Evolutionary conservation across 83 land plant genomes (phyloP), one percentile per base, ranked within the genome.

Genomic region (Picea engelmannii): DNA sequence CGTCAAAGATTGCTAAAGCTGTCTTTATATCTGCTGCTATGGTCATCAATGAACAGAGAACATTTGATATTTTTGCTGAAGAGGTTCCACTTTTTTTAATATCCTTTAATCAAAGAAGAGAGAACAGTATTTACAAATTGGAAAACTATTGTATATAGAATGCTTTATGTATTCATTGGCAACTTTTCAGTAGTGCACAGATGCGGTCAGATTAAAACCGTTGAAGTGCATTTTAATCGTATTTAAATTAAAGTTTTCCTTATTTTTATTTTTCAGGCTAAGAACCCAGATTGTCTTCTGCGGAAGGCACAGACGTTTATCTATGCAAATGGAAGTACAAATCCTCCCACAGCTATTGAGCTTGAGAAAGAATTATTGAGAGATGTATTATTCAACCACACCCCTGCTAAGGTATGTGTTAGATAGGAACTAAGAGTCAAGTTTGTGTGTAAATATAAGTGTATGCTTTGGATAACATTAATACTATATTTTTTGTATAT

Each of bases 1-100:
- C 98, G 0, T 55, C 67, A 10, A 94, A 92, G 79, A 80, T 97
- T 80, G 82, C 98, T 9, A 97, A 92, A 76, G 96, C 99, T 62
- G 79, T 97, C 77, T 97, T 91, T 80, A 68, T 95, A 58, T 91
- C 95, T 80, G 99, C 99, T 59, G 79, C 98, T 63, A 97, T 97
- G 99, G 67, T 92, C 80, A 80, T 81, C 35, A 88, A 81, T 81
- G 95, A 95, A 25, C 95, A 91, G 70, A 91, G 96, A 59, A 82
- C 94, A 18, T 91, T 92, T 60, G 94, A 95, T 78, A 86, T 91
- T 78, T 92, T 95, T 83, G 83, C 94, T 4, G 85, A 84, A 62
- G 84, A 97, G 96, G 99, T 97, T 52, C 58, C 58, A 52, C 13
- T 11, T 81, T 80, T 25, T 60, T 76, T 69, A 73, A 64, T 61